A percentile compares a stretch with the other conserved stretches of the same genome.
Conservation (phyloP, 1,139 yeast species). For the Candida sp. region DNA sequence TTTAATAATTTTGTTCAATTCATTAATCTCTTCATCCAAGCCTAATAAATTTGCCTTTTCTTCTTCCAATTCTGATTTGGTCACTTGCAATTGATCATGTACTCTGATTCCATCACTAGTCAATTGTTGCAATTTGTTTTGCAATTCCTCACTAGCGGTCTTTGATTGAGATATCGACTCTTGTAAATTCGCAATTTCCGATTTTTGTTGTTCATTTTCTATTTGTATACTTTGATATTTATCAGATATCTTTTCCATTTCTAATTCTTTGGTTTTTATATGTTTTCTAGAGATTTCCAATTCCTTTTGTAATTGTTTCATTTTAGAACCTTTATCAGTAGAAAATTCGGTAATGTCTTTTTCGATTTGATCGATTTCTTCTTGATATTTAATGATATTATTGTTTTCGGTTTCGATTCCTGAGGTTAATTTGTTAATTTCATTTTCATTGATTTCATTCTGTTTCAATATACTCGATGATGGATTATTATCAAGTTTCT, state of each 20-base stretch:
- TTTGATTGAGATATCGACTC: conserved; percentile 38
- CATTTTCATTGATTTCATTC: conserved; percentile 44
- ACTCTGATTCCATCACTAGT: conserved; percentile 25
- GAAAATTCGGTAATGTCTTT: conserved; percentile 82
- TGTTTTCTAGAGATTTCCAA: conserved; percentile 35
- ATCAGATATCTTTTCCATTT: conserved; percentile 46
- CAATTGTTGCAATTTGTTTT: conserved; percentile 24
- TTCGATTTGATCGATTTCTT: conserved; percentile 57
- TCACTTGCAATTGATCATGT: conserved; percentile 26
- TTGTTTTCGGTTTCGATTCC: conserved; percentile 33
- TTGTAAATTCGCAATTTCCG: conserved; percentile 49
- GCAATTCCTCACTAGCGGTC: conserved; percentile 35
- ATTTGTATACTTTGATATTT: conserved; percentile 63
- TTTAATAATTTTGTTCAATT: conserved; percentile 51
- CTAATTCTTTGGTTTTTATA: conserved; percentile 37
- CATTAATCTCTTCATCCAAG: conserved; percentile 74
- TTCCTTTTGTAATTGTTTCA: conserved; percentile 64
- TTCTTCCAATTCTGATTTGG: conserved; percentile 47
- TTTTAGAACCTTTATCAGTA: conserved; percentile 74
- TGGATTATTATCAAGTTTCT: conserved; percentile 59
- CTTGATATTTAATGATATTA: conserved; percentile 19
- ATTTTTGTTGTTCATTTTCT: conserved; percentile 64
- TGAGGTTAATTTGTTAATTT: conserved; percentile 44
- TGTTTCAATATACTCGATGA: conserved; percentile 54
- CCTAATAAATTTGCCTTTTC: conserved; percentile 67